Base-by-base conservation (phyloP, 73 alveolate species). In the Paramecium bursaria region DNA sequence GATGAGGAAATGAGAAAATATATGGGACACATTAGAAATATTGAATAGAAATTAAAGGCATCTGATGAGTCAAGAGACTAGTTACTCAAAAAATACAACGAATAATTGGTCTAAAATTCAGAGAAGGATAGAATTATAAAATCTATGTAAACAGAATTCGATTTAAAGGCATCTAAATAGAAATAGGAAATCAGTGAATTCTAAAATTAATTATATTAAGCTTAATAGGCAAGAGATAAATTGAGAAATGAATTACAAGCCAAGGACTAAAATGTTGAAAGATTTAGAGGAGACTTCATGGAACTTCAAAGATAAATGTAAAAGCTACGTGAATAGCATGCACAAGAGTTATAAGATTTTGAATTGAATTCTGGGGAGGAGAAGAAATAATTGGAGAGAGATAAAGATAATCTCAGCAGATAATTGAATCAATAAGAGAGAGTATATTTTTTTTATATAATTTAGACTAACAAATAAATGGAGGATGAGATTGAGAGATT, bases 1-100 rank as follows among this genome's bases (percentile, higher is more conserved):
- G 82, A 67, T 42, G 82, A 67, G 11, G 82, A 67, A 19, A 67
- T 67, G 82, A 67, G 82, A 67, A 67, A 67, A 67, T 67, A 67
- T 67, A 13, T 67, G 26, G 55, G 82, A 9, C 82, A 67, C 27
- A 11, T 67, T 15, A 39, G 82, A 42, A 67, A 67, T 67, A 30
- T 67, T 30, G 82, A 67, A 67, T 42, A 39, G 44, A 67, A 67
- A 19, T 67, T 67, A 42, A 67, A 67, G 44, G 82, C 82, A 3
- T 67, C 82, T 7, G 82, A 67, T 15, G 82, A 67, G 6, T 53
- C 50, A 19, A 67, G 55, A 35, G 60, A 35, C 21, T 25, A 19
- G 19, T 42, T 67, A 39, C 30, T 47, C 2, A 67, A 42, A 67
- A 26, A 67, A 21, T 21, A 67, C 6, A 35, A 42, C 44, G 50